Base-by-base conservation (phyloP, 163 green algal genomes). In the Scenedesmus sp. region DNA sequence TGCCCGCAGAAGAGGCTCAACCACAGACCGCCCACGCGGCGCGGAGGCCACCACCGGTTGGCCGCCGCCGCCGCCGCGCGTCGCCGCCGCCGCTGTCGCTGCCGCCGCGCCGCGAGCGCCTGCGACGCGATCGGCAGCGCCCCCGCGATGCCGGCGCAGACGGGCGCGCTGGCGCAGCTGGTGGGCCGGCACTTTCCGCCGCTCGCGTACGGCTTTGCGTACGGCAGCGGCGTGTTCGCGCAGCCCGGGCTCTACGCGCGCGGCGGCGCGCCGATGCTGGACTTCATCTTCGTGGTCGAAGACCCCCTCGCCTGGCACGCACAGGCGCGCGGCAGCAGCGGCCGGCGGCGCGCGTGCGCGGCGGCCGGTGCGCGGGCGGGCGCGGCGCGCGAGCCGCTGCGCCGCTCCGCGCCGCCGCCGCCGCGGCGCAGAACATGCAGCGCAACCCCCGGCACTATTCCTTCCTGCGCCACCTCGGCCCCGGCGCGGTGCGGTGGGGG, bases 231-330 rank as follows among this genome's bases (percentile, higher is more conserved):
- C 1, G 90, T 95, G 0, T 94, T 96, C 56, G 28, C 84, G 1
- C 94, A 98, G 86, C 91, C 90, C 10, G 84, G 88, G 2, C 84
- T 95, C 14, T 96, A 95, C 72, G 14, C 28, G 13, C 44, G 42
- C n/a, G 34, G 6, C 45, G 47, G 64, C 29, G 20, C 64, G 22
- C 72, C 72, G 2, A 92, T 97, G 87, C 58, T 96, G 3, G 94
- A 98, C 80, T 95, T 98, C 26, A 93, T 98, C 11, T 89, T 98
- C 28, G 91, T 86, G 0, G 94, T 98, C 2, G 64, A 89, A 0
- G 73, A 94, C 53, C 88, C 93, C 2, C 20, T 67, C 5, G 71
- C 63, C 0, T 98, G 94, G 94, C 94, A 98, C 60, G 18, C 84
- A 24, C 54, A 77, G 42, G 69, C 48, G 39, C 10, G 39, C 39